Evolutionary conservation across 106 monocot genomes (phyloP).

Genomic region (Dendrobium huoshanense): DNA sequence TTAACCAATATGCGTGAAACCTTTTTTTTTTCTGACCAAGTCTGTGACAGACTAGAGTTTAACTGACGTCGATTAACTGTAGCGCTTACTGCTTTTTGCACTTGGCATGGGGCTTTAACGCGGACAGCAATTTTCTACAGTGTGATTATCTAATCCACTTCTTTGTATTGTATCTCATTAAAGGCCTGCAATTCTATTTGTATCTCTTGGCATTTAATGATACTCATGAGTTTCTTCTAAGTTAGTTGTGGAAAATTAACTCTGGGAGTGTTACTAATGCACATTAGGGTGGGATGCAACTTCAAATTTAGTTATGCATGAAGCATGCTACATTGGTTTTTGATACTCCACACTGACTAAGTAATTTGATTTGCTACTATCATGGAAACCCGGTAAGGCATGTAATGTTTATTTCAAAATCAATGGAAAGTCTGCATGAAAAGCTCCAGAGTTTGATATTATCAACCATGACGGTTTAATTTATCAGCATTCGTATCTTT

Average conservation of each 20-base stretch:
- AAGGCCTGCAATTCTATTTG: not conserved
- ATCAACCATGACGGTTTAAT: not conserved
- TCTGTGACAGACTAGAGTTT: not conserved
- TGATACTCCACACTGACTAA: not conserved
- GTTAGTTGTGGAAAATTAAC: not conserved
- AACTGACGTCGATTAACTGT: not conserved
- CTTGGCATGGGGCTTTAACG: not conserved
- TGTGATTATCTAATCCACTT: not conserved
- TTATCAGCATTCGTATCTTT: not conserved
- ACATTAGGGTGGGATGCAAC: not conserved
- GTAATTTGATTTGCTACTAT: not conserved
- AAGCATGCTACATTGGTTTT: not conserved
- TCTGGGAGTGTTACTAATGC: not conserved
- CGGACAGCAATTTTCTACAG: not conserved
- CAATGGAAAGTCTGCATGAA: not conserved
- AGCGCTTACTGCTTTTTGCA: not conserved
- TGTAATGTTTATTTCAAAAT: not conserved
- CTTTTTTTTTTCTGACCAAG: not conserved
- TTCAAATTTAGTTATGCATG: not conserved
- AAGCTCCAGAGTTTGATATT: not conserved
- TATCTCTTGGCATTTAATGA: not conserved
- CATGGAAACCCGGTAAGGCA: not conserved
- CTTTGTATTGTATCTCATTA: not conserved
- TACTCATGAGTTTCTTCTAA: not conserved
- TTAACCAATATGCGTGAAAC: not conserved